These are phyloP conservation scores for Lyophyllum semitale DNA, from an alignment of 768 basidiomycete species.

Conservation along the genomic window DNA sequence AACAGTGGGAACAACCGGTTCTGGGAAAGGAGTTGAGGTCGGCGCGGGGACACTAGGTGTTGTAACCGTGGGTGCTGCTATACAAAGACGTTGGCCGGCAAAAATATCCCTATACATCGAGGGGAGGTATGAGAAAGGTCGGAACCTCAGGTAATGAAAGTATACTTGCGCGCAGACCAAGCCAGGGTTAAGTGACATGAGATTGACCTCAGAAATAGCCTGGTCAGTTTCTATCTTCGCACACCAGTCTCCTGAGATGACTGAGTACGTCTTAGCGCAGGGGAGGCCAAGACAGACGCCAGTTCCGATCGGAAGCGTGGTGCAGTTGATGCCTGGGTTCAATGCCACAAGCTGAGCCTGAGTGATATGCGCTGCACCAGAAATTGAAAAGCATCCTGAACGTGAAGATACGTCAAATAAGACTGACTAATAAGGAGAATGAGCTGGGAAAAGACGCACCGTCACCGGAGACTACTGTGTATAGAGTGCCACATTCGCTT, in stretches of 20 bases:
- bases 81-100: slow-evolving; percentile 2
- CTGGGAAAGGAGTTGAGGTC: neutral
- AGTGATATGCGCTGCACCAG: slow-evolving; percentile 2
- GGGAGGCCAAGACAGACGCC: too few relatives aligned
- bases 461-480: neutral
- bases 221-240: slow-evolving; percentile 5
- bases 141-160: too few relatives aligned
- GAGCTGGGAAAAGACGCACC: too few relatives aligned
- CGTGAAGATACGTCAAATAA: too few relatives aligned
- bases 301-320: too few relatives aligned
- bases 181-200: slow-evolving; percentile 5
- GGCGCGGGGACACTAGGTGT: neutral
- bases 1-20: neutral
- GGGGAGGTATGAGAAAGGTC: too few relatives aligned
- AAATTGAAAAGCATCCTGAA: slow-evolving; percentile 7
- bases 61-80: neutral
- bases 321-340: too few relatives aligned
- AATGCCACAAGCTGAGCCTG: slow-evolving; percentile 2
- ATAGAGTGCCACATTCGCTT: neutral
- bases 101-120: slow-evolving; percentile 5
- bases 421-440: too few relatives aligned
- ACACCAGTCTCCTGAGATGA: slow-evolving; percentile 5
- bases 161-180: too few relatives aligned
- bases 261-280: slow-evolving; percentile 4
- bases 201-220: neutral